A percentile compares a stretch with the other conserved stretches of the same genome.
phyloP scores from a whole-genome alignment of 345 rosid genomes.

The Nephelium lappaceum region DNA sequence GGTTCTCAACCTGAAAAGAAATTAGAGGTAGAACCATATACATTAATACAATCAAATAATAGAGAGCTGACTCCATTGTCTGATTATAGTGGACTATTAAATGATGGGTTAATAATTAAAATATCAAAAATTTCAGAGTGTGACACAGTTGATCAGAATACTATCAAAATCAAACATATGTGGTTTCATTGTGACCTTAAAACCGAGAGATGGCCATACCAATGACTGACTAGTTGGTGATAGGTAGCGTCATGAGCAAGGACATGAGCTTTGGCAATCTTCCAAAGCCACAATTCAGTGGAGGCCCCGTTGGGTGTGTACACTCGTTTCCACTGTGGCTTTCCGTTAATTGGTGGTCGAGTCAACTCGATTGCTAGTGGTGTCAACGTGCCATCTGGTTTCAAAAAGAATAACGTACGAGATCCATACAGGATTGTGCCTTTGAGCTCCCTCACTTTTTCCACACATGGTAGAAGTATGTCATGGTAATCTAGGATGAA shows the following conservation, averaged over 20 bases:
- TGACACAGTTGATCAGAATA: too few species aligned
- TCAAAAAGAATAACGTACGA: conserved; percentile 60
- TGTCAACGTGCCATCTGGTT: conserved; percentile 49
- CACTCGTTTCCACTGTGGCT: conserved; percentile 63
- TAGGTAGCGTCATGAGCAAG: conserved; percentile 62
- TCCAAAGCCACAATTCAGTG: conserved; percentile 76
- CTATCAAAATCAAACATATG: too few species aligned
- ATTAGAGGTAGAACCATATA: neutral
- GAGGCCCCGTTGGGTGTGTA: conserved; percentile 42
- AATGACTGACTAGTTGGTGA: conserved; percentile 73
- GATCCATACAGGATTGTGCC: conserved; percentile 62
- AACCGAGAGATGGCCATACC: conserved; percentile 36
- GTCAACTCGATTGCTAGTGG: conserved; percentile 66
- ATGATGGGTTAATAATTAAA: too few species aligned
- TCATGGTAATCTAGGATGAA: conserved; percentile 67
- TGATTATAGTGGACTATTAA: too few species aligned
- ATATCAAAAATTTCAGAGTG: too few species aligned
- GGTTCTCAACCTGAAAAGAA: conserved; percentile 58
- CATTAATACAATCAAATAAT: too few species aligned
- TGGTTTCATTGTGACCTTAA: neutral
- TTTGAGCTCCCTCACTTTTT: conserved; percentile 54
- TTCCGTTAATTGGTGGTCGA: conserved; percentile 53
- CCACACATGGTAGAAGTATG: conserved; percentile 56
- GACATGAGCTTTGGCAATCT: conserved; percentile 65
- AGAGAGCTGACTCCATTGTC: too few species aligned